Conservation (phyloP, 495 filamentous ascomycete species). For the Penicillium bialowiezense region DNA sequence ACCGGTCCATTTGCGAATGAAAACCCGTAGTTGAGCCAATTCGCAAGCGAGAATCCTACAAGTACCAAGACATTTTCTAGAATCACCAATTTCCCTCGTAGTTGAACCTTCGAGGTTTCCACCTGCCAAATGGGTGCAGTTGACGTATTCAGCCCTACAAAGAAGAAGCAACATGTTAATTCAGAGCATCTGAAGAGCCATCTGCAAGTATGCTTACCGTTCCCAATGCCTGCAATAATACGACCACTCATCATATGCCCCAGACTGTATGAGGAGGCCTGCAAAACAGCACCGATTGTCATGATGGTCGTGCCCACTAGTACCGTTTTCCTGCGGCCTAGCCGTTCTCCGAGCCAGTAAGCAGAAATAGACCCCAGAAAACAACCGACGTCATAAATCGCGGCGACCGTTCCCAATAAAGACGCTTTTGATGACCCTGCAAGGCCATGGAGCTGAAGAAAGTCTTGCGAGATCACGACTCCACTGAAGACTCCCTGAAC, state of each 20-base stretch:
- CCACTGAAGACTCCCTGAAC: constrained; percentile 14
- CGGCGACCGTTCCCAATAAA: constrained; percentile 11
- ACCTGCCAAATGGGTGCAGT: constrained; percentile 15
- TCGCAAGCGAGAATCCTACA: constrained; percentile 28
- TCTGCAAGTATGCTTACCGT: too few species aligned
- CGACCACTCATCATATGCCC: constrained; percentile 44
- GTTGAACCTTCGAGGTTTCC: constrained; percentile 50
- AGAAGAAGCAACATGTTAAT: too few species aligned
- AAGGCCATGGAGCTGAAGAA: constrained; percentile 8
- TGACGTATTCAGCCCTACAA: constrained; percentile 21
- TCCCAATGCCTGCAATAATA: constrained; percentile 38
- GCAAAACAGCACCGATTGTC: constrained; percentile 51
- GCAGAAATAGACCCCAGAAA: constrained; percentile 48
- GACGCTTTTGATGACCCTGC: constrained; percentile 33
- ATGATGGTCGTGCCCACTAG: constrained; percentile 47
- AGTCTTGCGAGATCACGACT: constrained; percentile 16
- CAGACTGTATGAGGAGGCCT: constrained; percentile 43
- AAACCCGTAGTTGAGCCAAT: constrained; percentile 17
- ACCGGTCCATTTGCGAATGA: constrained; percentile 7
- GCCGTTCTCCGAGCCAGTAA: constrained; percentile 42
- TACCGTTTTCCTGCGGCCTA: constrained; percentile 49
- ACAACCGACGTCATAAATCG: constrained; percentile 37
- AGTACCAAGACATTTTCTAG: constrained; percentile 56
- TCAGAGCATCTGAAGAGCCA: too few species aligned
- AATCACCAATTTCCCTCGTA: constrained; percentile 55